Evolutionary conservation across 1,139 yeast species (phyloP).

Genomic region (Hansenula sp.): DNA sequence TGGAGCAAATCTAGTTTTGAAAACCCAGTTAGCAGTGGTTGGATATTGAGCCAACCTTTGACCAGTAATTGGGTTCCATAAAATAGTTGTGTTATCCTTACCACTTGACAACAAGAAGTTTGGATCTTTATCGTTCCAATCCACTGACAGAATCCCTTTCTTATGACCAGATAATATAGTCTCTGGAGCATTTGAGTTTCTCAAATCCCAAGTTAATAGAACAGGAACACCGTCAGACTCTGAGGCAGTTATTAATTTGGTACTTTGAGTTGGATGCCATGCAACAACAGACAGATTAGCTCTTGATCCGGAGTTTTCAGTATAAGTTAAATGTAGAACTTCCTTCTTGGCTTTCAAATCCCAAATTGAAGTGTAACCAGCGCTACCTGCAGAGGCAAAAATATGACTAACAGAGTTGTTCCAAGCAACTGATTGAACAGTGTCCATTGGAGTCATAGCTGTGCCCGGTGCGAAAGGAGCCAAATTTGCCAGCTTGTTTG

Average conservation of each 20-base stretch:
- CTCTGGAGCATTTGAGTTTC: conserved; percentile 90
- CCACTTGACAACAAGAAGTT: conserved; percentile 81
- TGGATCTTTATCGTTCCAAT: conserved; percentile 90
- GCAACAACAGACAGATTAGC: conserved; percentile 66
- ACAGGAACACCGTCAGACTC: conserved; percentile 79
- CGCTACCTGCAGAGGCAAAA: conserved; percentile 80
- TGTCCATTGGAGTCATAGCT: conserved; percentile 80
- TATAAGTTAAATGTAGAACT: conserved; percentile 75
- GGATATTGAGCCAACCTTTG: conserved; percentile 82
- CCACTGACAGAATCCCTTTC: conserved; percentile 84
- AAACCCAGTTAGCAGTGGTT: conserved; percentile 91
- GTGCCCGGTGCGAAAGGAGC: conserved; percentile 72
- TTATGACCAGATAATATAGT: conserved; percentile 72
- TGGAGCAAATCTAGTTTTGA: conserved; percentile 85
- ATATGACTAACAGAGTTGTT: conserved; percentile 82
- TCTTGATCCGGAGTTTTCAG: conserved; percentile 41
- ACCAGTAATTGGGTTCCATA: conserved; percentile 87
- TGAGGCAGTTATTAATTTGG: conserved; percentile 84
- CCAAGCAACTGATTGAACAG: conserved; percentile 84
- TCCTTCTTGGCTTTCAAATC: conserved; percentile 86
- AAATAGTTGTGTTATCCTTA: conserved; percentile 78
- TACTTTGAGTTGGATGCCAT: conserved; percentile 87
- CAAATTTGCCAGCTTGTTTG: conserved; percentile 45
- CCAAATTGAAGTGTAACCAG: conserved; percentile 90
- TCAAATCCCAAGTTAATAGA: conserved; percentile 87